Conservation (phyloP, 2,329 filamentous ascomycete genomes). For the Colletotrichum aenigma region DNA sequence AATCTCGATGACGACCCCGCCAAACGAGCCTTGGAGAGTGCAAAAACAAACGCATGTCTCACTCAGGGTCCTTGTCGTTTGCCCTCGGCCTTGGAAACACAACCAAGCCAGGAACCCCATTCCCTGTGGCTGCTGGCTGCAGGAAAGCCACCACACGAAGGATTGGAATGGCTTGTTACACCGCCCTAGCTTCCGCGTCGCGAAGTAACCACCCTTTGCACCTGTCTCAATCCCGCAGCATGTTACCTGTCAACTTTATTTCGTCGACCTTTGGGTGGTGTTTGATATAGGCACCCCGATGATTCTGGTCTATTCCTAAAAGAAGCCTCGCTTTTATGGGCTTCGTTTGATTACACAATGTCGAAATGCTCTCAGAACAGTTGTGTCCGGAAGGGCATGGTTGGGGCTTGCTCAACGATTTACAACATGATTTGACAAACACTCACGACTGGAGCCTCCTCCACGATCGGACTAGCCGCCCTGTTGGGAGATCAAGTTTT, state of each 20-base stretch:
- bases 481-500: background rate
- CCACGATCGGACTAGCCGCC: constrained; percentile 5
- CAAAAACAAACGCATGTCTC: constrained; percentile 12
- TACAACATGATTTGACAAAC: background rate
- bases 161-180: background rate
- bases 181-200: constrained; percentile 14
- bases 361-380: background rate
- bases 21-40: background rate
- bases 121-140: background rate
- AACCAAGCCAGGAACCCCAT: background rate
- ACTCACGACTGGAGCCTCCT: background rate
- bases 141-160: background rate
- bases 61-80: background rate
- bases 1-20: constrained; percentile 8
- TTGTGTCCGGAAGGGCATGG: background rate
- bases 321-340: background rate
- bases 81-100: background rate
- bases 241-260: constrained; percentile 12
- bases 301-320: too few relatives aligned
- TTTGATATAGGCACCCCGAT: background rate
- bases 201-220: background rate
- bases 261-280: background rate
- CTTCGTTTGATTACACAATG: background rate
- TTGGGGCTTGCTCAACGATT: background rate
- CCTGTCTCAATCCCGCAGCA: constrained; percentile 4